Conservation (phyloP, 148 eudicot species). For the Vaccinium macrocarpon region DNA sequence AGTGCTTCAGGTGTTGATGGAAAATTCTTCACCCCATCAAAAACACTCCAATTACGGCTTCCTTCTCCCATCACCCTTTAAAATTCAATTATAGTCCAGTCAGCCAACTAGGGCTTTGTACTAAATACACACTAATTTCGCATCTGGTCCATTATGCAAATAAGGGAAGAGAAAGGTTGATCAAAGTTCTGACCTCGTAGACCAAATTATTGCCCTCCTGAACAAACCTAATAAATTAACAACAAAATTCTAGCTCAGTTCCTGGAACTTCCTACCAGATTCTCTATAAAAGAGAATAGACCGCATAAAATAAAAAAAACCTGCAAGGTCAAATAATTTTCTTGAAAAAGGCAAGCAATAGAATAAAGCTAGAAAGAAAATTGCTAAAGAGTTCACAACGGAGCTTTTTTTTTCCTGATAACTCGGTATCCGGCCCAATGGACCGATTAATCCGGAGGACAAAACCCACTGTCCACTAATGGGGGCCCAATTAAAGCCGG, state of each 20-base stretch:
- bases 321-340: not conserved
- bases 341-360: not conserved
- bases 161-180: not conserved
- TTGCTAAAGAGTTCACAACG: too few relatives aligned
- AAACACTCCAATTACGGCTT: constrained; percentile 51
- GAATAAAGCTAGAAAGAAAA: too few relatives aligned
- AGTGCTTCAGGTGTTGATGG: constrained; percentile 59
- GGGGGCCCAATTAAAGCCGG: too few relatives aligned
- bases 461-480: too few relatives aligned
- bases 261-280: not conserved
- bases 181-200: not conserved
- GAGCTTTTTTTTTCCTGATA: too few relatives aligned
- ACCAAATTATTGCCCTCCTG: not conserved
- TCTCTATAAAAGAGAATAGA: not conserved
- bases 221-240: not conserved
- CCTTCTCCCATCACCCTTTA: constrained; percentile 43
- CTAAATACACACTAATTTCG: not conserved
- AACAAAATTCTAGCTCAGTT: not conserved
- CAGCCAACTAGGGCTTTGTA: not conserved
- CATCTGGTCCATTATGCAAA: not conserved
- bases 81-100: not conserved
- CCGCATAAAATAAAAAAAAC: not conserved
- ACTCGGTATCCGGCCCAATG: too few relatives aligned
- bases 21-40: constrained; percentile 50
- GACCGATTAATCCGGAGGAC: too few relatives aligned